Evolutionary conservation across 2,329 filamentous ascomycete genomes (phyloP).

Genomic region (Alternaria conjuncta): DNA sequence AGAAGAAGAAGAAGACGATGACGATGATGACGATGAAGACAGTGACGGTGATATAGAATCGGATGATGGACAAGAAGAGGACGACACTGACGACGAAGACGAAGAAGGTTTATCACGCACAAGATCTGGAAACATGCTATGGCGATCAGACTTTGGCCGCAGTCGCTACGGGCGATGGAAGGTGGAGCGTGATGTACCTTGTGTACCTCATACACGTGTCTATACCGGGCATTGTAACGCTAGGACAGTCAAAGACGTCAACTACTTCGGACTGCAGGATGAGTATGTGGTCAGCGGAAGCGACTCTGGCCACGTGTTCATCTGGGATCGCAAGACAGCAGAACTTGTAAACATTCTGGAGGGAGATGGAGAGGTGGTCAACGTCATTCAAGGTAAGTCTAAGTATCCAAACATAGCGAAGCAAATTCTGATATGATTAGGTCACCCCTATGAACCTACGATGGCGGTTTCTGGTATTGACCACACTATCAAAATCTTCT

Average conservation of each 20-base stretch:
- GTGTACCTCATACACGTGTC: conserved; percentile 61
- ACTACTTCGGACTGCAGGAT: conserved; percentile 70
- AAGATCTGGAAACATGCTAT: conserved; percentile 51
- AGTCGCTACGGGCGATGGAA: conserved; percentile 53
- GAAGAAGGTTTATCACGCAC: conserved; percentile 44
- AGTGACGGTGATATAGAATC: conserved; percentile 36
- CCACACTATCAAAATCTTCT: conserved; percentile 73
- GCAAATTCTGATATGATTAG: conserved; percentile 41
- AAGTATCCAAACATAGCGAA: not conserved
- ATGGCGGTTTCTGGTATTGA: conserved; percentile 72
- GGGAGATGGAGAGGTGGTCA: conserved; percentile 73
- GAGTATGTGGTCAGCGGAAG: conserved; percentile 73
- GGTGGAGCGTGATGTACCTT: conserved; percentile 63
- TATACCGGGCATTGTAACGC: conserved; percentile 72
- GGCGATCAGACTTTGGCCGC: conserved; percentile 58
- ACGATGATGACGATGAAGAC: conserved; percentile 22
- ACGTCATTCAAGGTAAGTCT: conserved; percentile 65
- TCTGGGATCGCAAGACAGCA: conserved; percentile 69
- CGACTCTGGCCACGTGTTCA: conserved; percentile 71
- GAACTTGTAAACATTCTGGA: conserved; percentile 69
- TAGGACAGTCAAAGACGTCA: conserved; percentile 72
- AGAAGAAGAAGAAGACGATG: conserved; percentile 38
- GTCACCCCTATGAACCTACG: conserved; percentile 71
- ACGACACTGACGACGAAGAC: conserved; percentile 34
- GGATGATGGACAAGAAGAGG: conserved; percentile 38